These are phyloP conservation scores for Xerocomus amazonicus DNA, from an alignment of 1,284 basidiomycete genomes.

Conservation along the genomic window DNA sequence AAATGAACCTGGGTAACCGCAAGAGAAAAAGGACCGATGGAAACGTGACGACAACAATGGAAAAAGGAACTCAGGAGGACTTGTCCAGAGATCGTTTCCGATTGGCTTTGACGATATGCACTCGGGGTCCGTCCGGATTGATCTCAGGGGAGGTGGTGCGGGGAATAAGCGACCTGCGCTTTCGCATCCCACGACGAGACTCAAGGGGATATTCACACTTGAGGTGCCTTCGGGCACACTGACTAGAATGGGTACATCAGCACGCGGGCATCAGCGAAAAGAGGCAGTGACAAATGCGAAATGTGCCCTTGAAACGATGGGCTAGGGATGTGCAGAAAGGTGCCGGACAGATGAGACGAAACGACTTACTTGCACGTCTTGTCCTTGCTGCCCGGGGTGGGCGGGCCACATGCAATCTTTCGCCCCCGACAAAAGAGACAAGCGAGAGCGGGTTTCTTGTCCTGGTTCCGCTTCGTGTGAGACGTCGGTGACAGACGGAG, in stretches of 20 bases:
- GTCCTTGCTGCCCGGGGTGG: conserved; percentile 45
- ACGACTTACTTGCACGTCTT: conserved; percentile 54
- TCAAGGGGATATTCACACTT: conserved; percentile 59
- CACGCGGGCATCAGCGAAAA: conserved; percentile 18
- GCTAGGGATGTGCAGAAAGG: background rate
- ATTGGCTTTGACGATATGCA: conserved; percentile 19
- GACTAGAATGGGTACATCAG: conserved; percentile 40
- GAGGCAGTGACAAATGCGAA: conserved; percentile 21
- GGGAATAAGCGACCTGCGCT: conserved; percentile 40
- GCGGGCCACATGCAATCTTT: conserved; percentile 63
- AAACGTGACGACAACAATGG: background rate
- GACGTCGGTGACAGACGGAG: conserved; percentile 21
- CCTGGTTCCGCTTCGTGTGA: conserved; percentile 20
- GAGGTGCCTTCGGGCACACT: conserved; percentile 56
- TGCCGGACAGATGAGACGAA: background rate
- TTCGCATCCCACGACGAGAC: conserved; percentile 56
- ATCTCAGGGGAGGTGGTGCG: conserved; percentile 28
- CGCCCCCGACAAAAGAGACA: conserved; percentile 60
- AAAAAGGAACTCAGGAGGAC: conserved; percentile 13
- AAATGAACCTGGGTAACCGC: background rate
- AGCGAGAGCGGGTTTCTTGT: conserved; percentile 53
- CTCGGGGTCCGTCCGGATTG: conserved; percentile 20
- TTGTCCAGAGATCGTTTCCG: conserved; percentile 32
- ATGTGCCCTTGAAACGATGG: conserved; percentile 5
- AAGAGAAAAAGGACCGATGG: background rate